Base-by-base conservation (phyloP, 176 grass and related monocot genomes). In the Leersia perrieri region DNA sequence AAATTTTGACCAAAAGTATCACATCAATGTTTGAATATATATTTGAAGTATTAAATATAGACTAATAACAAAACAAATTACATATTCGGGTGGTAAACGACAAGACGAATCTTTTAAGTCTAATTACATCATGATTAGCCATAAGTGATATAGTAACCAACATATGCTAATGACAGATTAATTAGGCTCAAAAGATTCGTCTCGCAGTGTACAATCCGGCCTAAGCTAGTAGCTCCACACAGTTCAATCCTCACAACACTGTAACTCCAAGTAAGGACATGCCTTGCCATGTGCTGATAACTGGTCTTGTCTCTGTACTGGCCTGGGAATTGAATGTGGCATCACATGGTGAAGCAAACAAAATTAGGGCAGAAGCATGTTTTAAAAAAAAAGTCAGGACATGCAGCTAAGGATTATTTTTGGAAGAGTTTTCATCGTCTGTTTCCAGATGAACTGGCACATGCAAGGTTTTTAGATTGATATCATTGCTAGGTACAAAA, bases 251-350 rank as follows among this genome's bases (percentile, higher is more conserved):
- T 45, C 42, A 45, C 42, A 58, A 58, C 53, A 25, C 53, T 58
- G 53, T 58, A 39, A 53, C 65, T 73, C n/a, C 26, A 44, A 41
- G 41, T 61, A n/a, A 72, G 70, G 27, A 84, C 70, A 75, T 83
- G 77, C 38, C n/a, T 12, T 22, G 35, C 67, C 79, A 81, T 62
- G 79, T 81, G 79, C 79, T 42, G 67, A 12, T 58, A 60, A 15
- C 66, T 44, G 35, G 26, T 49, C 53, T 44, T 72, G 79, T 62
- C 79, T 63, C 74, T 81, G 79, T 42, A 81, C 35, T 61, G 67
- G 20, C 67, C 51, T 81, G 26, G 67, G 41, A 62, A 42, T 81
- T 81, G 51, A 81, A 72, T 81, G 79, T 81, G 68, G 79, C 79
- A 81, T 72, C 68, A 81, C 68, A 70, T 81, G 68, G 55, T 7